Percentiles rank a stretch among this genome's conserved stretches.
phyloP scores from a whole-genome alignment of 176 grass and related monocot genomes.

The Otatea glauca region DNA sequence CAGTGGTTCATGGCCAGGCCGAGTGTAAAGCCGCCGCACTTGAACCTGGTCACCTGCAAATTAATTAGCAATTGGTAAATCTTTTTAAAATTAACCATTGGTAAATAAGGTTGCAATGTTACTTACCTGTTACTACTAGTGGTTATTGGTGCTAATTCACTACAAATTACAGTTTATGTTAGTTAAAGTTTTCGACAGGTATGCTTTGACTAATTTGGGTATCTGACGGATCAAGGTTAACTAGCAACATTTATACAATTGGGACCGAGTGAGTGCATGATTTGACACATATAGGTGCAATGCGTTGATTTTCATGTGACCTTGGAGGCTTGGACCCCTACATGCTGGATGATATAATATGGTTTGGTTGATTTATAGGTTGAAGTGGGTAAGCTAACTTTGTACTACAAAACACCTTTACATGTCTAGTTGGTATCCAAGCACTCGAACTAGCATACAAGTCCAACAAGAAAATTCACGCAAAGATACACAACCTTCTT shows the following conservation, averaged over 20 bases:
- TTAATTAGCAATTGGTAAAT: neutral
- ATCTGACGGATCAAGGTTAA: neutral
- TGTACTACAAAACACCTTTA: neutral
- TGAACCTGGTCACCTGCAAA: conserved; percentile 81
- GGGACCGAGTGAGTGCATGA: neutral
- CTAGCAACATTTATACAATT: neutral
- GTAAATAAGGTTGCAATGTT: neutral
- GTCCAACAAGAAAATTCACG: neutral
- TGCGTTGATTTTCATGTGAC: neutral
- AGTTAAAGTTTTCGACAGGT: neutral
- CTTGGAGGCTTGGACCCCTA: neutral
- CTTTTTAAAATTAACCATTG: neutral
- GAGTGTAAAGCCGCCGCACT: conserved; percentile 78
- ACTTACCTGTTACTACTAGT: neutral
- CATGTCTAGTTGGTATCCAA: neutral
- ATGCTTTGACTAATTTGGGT: neutral
- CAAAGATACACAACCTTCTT: neutral
- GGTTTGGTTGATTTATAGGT: conserved; percentile 46
- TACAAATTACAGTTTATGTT: neutral
- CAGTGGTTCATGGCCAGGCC: conserved; percentile 91
- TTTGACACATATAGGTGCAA: neutral
- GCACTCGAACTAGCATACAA: neutral
- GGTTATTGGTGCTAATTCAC: neutral
- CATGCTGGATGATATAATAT: neutral
- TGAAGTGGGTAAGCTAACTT: conserved; percentile 38